Percentiles rank a stretch among this genome's conserved stretches.
Conservation (phyloP, 208 protist species). For the Leishmania tarentolae region DNA sequence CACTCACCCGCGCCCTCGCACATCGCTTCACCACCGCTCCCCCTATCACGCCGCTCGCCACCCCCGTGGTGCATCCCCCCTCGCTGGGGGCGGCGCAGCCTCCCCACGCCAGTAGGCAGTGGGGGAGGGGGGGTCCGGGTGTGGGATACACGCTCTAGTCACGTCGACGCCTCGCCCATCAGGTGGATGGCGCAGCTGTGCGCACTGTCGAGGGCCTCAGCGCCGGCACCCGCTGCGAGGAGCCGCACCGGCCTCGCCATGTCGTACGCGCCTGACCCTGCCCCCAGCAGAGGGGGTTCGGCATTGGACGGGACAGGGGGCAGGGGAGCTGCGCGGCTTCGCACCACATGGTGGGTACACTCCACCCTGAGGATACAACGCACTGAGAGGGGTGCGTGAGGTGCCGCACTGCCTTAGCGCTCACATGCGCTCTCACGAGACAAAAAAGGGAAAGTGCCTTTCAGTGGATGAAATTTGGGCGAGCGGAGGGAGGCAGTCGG, state of each 20-base stretch:
- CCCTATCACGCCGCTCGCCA: neutral
- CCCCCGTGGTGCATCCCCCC: neutral
- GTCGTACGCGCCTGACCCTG: neutral
- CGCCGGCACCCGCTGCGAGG: neutral
- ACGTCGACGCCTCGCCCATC: neutral
- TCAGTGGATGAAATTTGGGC: too few relatives aligned
- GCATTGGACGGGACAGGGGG: neutral
- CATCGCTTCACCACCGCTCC: neutral
- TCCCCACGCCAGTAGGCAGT: neutral
- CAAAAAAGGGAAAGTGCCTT: neutral
- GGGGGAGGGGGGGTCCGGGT: neutral
- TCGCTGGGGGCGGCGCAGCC: neutral
- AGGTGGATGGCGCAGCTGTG: neutral
- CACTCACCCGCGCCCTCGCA: neutral
- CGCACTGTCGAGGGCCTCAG: neutral
- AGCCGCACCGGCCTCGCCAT: neutral
- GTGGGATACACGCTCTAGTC: neutral
- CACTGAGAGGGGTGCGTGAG: neutral
- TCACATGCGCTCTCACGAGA: neutral
- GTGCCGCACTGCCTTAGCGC: neutral
- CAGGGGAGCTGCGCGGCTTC: neutral
- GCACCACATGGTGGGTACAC: neutral
- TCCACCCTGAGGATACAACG: neutral
- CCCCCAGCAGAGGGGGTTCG: neutral
- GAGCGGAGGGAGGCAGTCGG: too few relatives aligned